Conservation (phyloP, 805 yeast genomes). For the Saccharomycopsis sp. region DNA sequence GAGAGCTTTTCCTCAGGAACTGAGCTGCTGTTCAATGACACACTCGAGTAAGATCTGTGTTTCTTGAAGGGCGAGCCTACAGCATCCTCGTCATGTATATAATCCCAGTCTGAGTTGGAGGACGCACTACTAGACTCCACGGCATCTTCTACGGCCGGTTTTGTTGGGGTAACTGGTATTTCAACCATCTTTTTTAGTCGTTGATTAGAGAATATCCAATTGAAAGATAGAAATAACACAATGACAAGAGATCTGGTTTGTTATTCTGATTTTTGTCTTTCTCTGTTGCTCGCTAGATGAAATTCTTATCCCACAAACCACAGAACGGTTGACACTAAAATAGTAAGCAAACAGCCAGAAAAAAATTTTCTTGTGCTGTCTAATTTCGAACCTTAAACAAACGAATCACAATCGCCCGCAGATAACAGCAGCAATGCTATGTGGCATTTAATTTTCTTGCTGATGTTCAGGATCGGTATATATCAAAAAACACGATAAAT, state of each 20-base stretch:
- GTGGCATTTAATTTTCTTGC: too few relatives aligned
- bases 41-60: slow-evolving; percentile 10
- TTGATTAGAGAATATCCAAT: too few relatives aligned
- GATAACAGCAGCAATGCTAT: neutral
- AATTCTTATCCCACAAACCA: too few relatives aligned
- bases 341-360: neutral
- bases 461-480: neutral
- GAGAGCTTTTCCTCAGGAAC: slow-evolving; percentile 25
- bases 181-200: neutral
- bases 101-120: slow-evolving; percentile 16
- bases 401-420: neutral
- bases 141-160: neutral
- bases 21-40: slow-evolving; percentile 7
- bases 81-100: neutral
- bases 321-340: neutral
- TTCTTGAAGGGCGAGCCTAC: neutral
- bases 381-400: neutral
- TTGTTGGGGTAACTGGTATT: neutral
- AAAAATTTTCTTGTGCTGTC: neutral
- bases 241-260: neutral
- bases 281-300: too few relatives aligned
- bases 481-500: neutral
- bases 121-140: neutral
- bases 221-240: neutral
- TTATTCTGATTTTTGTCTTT: too few relatives aligned